phyloP scores from a whole-genome alignment of 2,329 filamentous ascomycete species.

The Annulohypoxylon truncatum region DNA sequence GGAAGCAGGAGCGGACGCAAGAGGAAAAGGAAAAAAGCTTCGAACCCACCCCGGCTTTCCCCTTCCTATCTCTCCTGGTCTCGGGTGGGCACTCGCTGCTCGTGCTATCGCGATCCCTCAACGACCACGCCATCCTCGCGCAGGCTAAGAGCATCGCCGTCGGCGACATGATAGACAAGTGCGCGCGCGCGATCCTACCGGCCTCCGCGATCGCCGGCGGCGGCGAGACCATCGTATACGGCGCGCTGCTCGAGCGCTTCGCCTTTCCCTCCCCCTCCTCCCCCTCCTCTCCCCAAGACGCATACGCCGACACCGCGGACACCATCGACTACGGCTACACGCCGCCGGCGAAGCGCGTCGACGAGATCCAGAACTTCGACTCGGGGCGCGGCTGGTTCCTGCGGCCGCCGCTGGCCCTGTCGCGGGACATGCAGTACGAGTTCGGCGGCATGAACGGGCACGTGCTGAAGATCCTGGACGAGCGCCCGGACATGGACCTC shows the following conservation, averaged over 20 bases:
- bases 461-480: conserved; percentile 66
- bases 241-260: conserved; percentile 80
- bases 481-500: conserved; percentile 56
- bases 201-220: conserved; percentile 62
- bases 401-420: conserved; percentile 72
- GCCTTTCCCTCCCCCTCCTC: conserved; percentile 72
- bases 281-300: too few species aligned
- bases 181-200: conserved; percentile 81
- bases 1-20: conserved; percentile 32
- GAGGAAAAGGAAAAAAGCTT: not conserved
- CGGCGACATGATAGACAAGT: conserved; percentile 90
- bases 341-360: conserved; percentile 66
- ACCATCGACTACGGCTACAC: conserved; percentile 63
- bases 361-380: conserved; percentile 63
- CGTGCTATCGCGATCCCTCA: conserved; percentile 76
- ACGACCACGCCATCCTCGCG: conserved; percentile 78
- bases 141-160: conserved; percentile 84
- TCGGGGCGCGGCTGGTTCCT: conserved; percentile 70
- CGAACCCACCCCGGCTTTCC: conserved; percentile 68
- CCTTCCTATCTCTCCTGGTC: conserved; percentile 88
- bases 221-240: conserved; percentile 79
- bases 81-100: conserved; percentile 94
- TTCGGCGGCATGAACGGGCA: conserved; percentile 79
- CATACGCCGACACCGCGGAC: not conserved
- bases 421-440: conserved; percentile 72